Percentiles rank a stretch among this genome's conserved stretches.
These are phyloP conservation scores for Aureobasidium sp. DNA, from an alignment of 2,329 filamentous ascomycete genomes.

Conservation along the genomic window DNA sequence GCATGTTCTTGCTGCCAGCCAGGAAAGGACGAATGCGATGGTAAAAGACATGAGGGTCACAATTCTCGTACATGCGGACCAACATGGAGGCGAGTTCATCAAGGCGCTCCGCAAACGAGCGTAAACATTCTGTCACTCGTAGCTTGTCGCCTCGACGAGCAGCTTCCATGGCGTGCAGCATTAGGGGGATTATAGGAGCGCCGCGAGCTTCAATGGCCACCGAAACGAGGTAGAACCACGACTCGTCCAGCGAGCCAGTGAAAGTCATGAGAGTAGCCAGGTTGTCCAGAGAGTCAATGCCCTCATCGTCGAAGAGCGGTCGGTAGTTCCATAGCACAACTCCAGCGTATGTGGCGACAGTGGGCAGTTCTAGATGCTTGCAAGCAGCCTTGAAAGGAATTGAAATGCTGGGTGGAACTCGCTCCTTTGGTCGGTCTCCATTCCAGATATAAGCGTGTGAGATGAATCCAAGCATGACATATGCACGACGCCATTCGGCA, in stretches of 20 bases:
- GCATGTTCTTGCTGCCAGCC: conserved; percentile 96
- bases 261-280: conserved; percentile 83
- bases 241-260: conserved; percentile 90
- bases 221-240: conserved; percentile 96
- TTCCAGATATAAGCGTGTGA: conserved; percentile 89
- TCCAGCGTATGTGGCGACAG: conserved; percentile 89
- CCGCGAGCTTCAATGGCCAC: conserved; percentile 92
- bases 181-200: conserved; percentile 76
- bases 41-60: conserved; percentile 92
- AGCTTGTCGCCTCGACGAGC: conserved; percentile 61
- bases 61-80: conserved; percentile 88
- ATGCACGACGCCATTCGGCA: conserved; percentile 85
- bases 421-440: conserved; percentile 61
- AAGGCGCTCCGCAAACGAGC: conserved; percentile 74
- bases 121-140: conserved; percentile 71
- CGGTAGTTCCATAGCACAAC: conserved; percentile 96
- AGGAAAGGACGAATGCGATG: conserved; percentile 93
- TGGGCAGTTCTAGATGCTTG: conserved; percentile 67
- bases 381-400: conserved; percentile 75
- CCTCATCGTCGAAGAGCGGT: conserved; percentile 76
- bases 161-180: conserved; percentile 79
- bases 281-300: conserved; percentile 77
- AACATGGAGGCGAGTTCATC: conserved; percentile 76
- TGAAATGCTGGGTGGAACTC: conserved; percentile 72
- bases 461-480: conserved; percentile 70